Percentiles rank a stretch among this genome's conserved stretches.
These are phyloP conservation scores for Aureobasidium uvarum DNA, from an alignment of 2,329 filamentous ascomycete species.

Conservation along the genomic window DNA sequence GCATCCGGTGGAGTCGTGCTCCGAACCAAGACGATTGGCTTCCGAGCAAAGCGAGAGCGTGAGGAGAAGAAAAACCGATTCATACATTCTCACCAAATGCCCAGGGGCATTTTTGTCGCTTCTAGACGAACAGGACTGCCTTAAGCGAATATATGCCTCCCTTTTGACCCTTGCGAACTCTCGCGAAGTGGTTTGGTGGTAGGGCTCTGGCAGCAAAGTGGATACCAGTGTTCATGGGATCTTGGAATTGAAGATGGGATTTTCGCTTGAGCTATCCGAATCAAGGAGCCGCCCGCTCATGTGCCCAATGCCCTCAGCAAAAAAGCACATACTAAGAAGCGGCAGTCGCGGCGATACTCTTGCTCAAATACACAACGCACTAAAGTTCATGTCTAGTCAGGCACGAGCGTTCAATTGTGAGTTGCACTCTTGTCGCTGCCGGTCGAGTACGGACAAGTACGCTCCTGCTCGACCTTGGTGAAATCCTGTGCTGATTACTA, in stretches of 20 bases:
- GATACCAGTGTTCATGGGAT: not conserved
- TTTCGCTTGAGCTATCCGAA: slow-evolving; percentile 12
- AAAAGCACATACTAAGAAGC: not conserved
- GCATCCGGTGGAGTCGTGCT: not conserved
- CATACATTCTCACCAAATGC: not conserved
- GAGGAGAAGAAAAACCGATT: not conserved
- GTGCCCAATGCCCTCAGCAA: not conserved
- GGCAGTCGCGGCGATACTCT: not conserved
- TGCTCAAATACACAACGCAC: not conserved
- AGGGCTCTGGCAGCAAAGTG: not conserved
- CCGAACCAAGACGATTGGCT: not conserved
- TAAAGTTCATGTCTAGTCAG: slow-evolving; percentile 1
- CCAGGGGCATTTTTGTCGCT: not conserved
- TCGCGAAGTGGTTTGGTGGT: not conserved
- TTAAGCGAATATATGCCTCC: not conserved
- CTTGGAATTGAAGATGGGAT: not conserved
- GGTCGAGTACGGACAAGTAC: slow-evolving; percentile 12
- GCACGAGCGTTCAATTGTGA: not conserved
- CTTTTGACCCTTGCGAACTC: not conserved
- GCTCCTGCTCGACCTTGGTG: not conserved
- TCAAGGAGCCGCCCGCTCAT: not conserved
- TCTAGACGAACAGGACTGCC: no score
- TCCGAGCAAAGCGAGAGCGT: not conserved
- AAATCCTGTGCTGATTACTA: not conserved
- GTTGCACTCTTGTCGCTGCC: not conserved